Conservation (phyloP, 1,284 basidiomycete species). For the Ceratorhiza oryzae-sativae region DNA sequence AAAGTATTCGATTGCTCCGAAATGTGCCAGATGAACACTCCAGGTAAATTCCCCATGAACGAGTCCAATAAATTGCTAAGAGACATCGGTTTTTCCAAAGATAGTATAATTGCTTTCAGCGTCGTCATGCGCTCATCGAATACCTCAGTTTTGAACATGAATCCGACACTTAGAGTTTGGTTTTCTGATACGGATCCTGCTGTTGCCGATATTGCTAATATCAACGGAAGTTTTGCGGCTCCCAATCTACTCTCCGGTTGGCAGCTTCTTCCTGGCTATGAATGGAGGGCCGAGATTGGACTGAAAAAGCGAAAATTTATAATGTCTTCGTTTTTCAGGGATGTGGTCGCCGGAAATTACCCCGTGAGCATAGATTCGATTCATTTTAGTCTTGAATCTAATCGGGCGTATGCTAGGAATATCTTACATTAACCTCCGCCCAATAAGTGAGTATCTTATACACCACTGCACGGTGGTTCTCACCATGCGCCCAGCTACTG, state of each 20-base stretch:
- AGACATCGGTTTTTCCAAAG: neutral
- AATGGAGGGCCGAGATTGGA: slow-evolving; percentile 9
- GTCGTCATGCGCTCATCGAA: neutral
- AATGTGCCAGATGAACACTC: slow-evolving; percentile 6
- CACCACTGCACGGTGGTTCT: too few relatives aligned
- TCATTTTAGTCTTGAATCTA: too few relatives aligned
- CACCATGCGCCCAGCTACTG: neutral
- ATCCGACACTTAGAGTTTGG: neutral
- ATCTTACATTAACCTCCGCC: slow-evolving; percentile 1
- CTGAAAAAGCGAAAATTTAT: slow-evolving; percentile 12
- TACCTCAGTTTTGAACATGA: neutral
- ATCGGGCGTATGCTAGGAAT: neutral
- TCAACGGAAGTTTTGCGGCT: neutral
- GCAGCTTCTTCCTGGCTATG: slow-evolving; percentile 8
- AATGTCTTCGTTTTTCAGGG: neutral
- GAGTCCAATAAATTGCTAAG: too few relatives aligned
- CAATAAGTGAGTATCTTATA: too few relatives aligned
- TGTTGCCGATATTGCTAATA: neutral
- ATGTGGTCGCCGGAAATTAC: neutral
- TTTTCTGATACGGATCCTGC: slow-evolving; percentile 1
- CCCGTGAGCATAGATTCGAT: neutral
- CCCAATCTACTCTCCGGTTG: neutral
- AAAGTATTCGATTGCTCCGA: slow-evolving; percentile 7
- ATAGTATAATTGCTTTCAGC: neutral
- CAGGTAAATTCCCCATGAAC: neutral